phyloP scores from a whole-genome alignment of 2,329 filamentous ascomycete species.

The Chaetomium globosum region DNA sequence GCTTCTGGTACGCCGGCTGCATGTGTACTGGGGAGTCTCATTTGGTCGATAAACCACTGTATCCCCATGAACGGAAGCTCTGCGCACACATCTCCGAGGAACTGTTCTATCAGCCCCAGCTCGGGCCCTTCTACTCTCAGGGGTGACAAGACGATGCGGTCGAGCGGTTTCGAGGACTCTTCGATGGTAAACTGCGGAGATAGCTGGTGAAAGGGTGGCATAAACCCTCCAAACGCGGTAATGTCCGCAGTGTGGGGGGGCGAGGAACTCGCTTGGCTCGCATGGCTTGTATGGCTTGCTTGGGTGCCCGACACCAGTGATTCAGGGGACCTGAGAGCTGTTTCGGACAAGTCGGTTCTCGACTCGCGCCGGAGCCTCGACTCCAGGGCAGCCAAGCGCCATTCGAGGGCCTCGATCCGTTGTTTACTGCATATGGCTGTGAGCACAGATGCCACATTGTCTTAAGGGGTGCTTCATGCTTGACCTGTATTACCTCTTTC shows the following conservation, averaged over 20 bases:
- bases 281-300: neutral
- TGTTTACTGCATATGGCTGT: neutral
- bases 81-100: neutral
- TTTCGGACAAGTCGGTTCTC: neutral
- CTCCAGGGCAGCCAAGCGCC: neutral
- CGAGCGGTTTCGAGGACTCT: neutral
- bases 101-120: neutral
- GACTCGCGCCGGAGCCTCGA: neutral
- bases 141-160: neutral
- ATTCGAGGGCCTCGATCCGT: neutral
- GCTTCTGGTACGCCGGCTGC: neutral
- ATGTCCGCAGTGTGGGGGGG: neutral
- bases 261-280: neutral
- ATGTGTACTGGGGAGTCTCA: neutral
- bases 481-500: neutral
- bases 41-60: neutral
- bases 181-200: neutral
- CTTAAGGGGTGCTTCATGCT: too few species aligned
- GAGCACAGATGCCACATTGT: neutral
- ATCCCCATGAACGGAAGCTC: neutral
- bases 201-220: neutral
- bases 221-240: neutral
- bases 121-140: neutral
- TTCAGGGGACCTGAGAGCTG: neutral
- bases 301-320: neutral